These are phyloP conservation scores for Ramaria sp. DNA, from an alignment of 768 basidiomycete genomes.

Conservation along the genomic window DNA sequence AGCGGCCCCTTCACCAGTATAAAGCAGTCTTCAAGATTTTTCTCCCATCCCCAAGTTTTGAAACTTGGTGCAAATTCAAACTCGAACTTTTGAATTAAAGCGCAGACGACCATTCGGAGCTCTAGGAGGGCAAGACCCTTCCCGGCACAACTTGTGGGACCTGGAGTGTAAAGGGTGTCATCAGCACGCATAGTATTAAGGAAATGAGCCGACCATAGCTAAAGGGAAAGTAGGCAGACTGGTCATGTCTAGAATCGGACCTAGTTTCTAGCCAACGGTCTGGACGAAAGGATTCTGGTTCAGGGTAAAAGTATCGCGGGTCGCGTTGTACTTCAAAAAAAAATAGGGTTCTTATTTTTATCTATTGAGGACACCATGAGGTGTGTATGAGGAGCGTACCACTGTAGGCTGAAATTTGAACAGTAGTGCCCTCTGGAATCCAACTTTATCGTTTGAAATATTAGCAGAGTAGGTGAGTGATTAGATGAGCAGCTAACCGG, in stretches of 20 bases:
- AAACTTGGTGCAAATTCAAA: slow-evolving; percentile 25
- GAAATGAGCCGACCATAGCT: neutral
- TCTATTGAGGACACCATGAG: no score
- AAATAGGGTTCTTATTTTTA: neutral
- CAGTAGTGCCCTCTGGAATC: neutral
- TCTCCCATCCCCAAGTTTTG: slow-evolving; percentile 17
- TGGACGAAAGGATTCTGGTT: slow-evolving; percentile 33
- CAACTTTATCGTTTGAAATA: neutral
- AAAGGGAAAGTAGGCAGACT: slow-evolving; percentile 3
- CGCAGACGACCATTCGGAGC: slow-evolving; percentile 28
- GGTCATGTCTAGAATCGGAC: neutral
- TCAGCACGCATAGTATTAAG: neutral
- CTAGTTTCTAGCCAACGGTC: slow-evolving; percentile 25
- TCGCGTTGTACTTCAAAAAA: slow-evolving; percentile 30
- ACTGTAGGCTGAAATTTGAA: neutral
- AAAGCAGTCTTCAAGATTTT: slow-evolving; percentile 21
- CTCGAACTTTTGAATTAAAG: slow-evolving; percentile 29
- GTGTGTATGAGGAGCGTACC: neutral
- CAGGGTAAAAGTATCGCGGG: slow-evolving; percentile 34
- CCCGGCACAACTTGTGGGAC: slow-evolving; percentile 42
- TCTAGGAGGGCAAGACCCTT: slow-evolving; percentile 33
- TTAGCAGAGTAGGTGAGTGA: neutral
- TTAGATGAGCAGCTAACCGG: slow-evolving; percentile 22
- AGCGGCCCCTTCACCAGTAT: slow-evolving; percentile 19
- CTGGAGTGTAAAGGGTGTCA: slow-evolving; percentile 35